Conservation (phyloP, 345 rosid genomes). For the Cardamine occulta region DNA sequence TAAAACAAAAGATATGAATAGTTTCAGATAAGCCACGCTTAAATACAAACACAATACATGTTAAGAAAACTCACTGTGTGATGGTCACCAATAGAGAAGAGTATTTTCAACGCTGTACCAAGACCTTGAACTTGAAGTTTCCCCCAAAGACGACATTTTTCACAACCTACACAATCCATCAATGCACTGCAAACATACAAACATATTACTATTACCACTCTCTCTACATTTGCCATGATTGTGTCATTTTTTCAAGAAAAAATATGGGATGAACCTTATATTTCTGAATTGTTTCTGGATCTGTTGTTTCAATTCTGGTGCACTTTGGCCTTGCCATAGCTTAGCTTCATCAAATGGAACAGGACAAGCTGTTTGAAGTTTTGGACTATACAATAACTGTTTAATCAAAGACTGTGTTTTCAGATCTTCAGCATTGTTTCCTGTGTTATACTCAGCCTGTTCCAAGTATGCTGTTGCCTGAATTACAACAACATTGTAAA, state of each 20-base stretch:
- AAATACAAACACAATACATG: neutral
- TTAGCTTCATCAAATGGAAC: slow-evolving; percentile 98
- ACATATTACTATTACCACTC: slow-evolving; percentile 21
- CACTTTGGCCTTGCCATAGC: slow-evolving; percentile 92
- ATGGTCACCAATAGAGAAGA: slow-evolving; percentile 64
- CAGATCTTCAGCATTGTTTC: slow-evolving; percentile 82
- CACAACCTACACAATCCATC: slow-evolving; percentile 99
- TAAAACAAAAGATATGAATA: neutral
- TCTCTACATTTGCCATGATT: slow-evolving; percentile 16
- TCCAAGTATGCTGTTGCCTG: slow-evolving; percentile 90
- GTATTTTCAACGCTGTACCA: slow-evolving; percentile 91
- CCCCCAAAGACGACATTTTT: slow-evolving; percentile 98
- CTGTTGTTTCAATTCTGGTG: slow-evolving; percentile 82
- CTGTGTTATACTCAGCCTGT: slow-evolving; percentile 93
- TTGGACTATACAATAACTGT: slow-evolving; percentile 73
- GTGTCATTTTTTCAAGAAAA: neutral
- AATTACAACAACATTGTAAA: slow-evolving; percentile 10
- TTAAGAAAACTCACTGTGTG: slow-evolving; percentile 55
- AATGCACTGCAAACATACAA: slow-evolving; percentile 65
- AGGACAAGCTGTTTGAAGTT: slow-evolving; percentile 93
- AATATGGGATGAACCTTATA: slow-evolving; percentile 65
- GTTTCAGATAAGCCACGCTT: neutral
- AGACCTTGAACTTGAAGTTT: slow-evolving; percentile 98
- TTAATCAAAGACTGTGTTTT: slow-evolving; percentile 78
- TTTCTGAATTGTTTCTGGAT: slow-evolving; percentile 90